Evolutionary conservation across 139 green algal species (phyloP), one percentile per base, ranked within the genome.

Genomic region (Chlamydomonas asymmetrica): DNA sequence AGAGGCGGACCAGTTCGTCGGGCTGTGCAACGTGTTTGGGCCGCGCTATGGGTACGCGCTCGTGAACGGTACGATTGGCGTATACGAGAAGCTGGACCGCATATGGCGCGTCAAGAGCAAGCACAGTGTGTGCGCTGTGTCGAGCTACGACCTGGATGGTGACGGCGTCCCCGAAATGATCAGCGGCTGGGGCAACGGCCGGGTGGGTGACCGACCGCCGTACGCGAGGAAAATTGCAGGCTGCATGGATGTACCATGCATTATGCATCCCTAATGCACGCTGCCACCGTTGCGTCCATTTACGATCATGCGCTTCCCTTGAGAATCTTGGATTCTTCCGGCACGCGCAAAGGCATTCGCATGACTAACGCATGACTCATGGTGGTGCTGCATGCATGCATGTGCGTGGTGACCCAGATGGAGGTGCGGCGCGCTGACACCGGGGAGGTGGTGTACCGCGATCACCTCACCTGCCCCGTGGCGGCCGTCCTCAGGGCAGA

Each of bases 61-160:
- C 38, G 86, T 86, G 60, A 91, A 93, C 70, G 88, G 90, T 41
- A 93, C 90, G 18, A 84, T 93, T 34, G 90, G 90, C 6, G 74
- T 89, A n/a, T 95, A 93, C 82, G 74, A 90, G 54, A 75, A 50
- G 65, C 50, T 86, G 43, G 81, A 86, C 31, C 81, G 91, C 13
- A 63, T 85, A 37, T 96, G 91, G 91, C 86, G 91, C 29, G 88
- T 96, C n/a, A 94, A 94, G 78, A 88, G 78, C 79, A 90, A 90
- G 41, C 88, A 92, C 78, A 85, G 63, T 63, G 80, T 90, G 49
- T 83, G 65, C 34, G 74, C 71, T 23, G 68, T 96, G 1, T 61
- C 67, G 27, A 48, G 67, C 10, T 91, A 88, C 63, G 90, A 96
- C 78, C 70, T 94, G 54, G 84, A 92, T 66, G 85, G 78, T 0